Base-by-base conservation (phyloP, 768 basidiomycete genomes). In the Russula foetens region DNA sequence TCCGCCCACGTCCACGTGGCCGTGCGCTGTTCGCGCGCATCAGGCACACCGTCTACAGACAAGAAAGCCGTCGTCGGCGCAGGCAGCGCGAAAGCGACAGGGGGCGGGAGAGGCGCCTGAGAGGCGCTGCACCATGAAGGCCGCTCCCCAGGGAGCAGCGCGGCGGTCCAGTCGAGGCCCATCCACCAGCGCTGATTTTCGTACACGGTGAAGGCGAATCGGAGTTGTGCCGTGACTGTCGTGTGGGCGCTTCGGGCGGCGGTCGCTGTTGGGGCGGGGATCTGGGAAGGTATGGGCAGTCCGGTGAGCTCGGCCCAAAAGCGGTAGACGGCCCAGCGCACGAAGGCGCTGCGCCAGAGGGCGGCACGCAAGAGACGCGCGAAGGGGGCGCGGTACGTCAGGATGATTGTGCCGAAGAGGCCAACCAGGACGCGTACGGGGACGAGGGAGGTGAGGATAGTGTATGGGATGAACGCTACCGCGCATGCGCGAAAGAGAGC, bases 171-270 rank as follows among this genome's bases (percentile, higher is more conserved):
- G 73, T 97, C 94, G 46, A 98, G 81, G 14, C 90, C 93, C 83
- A 98, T 84, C 94, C 94, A 98, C 94, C 94, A 96, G 7, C 94
- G 81, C 73, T 97, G 93, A 72, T 96, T 96, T 72, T 97, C 93
- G 69, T 91, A 86, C 12, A 95, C 74, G n/a, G 87, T 91, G 69
- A 95, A 95, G 49, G 90, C 79, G 75, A 95, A 94, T 23, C 88
- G 84, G 33, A 88, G 72, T 12, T 58, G 46, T 7, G 31, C 54
- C 11, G 43, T 57, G 12, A 58, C 28, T 2, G 45, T 39, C 21
- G 58, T 47, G 15, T 60, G 44, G 6, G 53, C 48, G 14, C 50
- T 29, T 7, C 21, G 58, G 43, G 58, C 72, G 45, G 73, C 59
- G 62, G 69, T 50, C 59, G 79, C 71, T 50, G 60, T 31, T 74